Evolutionary conservation across 805 yeast genomes (phyloP), one percentile per base, ranked within the genome.

Genomic region (Saturnispora halmiae): DNA sequence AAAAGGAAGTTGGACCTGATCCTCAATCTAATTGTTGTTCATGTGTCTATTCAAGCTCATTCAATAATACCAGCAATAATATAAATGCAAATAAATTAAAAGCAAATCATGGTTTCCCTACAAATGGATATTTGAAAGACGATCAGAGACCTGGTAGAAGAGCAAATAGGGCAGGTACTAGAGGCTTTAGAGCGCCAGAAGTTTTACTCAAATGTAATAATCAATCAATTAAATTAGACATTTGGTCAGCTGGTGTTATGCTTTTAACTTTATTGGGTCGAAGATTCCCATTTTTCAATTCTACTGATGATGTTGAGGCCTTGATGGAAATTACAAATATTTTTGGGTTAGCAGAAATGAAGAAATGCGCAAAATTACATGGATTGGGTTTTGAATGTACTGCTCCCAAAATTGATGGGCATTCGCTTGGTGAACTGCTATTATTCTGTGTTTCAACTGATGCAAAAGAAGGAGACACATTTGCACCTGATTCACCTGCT

Each of bases 151-250:
- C 94, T 0, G 84, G 92, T 2, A 72, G 95, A 52, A 72, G 98
- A 43, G 97, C 97, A 0, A 92, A 92, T 54, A 77, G 98, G 51
- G 98, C 98, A 14, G 96, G 96, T 7, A 87, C 96, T 1, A 70
- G 96, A 51, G 96, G 96, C 0, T 87, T 87, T 55, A 69, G 96
- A 50, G 95, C 96, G 0, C 96, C 96, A 0, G 96, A 87, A 56
- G 96, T 87, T 4, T 64, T 88, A 41, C 71, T 86, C 61, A 86
- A 85, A 56, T 87, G 96, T 60, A 73, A 82, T 1, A 77, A 82
- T 44, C 96, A 87, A 63, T 70, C 82, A 3, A 74, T 83, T 5
- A 82, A 80, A 56, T 75, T 87, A 33, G 96, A 87, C 59, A 73
- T 85, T 7, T 87, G 96, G 96, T 80, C 95, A 1, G 94, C 86